phyloP scores from a whole-genome alignment of 75 land plant species.

The Gnetum montanum region DNA sequence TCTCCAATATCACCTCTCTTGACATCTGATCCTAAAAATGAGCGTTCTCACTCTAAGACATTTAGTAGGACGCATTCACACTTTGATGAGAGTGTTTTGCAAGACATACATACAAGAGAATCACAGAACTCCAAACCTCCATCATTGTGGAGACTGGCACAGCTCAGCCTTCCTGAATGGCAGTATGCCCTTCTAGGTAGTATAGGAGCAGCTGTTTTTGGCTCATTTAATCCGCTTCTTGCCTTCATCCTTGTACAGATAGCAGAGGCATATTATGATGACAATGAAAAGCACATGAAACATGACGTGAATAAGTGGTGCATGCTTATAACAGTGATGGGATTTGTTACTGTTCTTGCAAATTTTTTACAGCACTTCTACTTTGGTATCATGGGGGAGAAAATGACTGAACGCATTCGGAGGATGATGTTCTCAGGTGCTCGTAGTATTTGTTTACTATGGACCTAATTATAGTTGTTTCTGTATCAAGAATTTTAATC shows the following conservation, averaged over 20 bases:
- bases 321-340: constrained; percentile 81
- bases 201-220: constrained; percentile 93
- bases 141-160: constrained; percentile 81
- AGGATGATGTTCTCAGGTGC: constrained; percentile 99
- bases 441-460: not conserved
- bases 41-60: constrained; percentile 96
- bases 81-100: constrained; percentile 31
- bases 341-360: constrained; percentile 81
- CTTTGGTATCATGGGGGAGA: constrained; percentile 99
- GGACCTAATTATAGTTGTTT: not conserved
- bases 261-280: constrained; percentile 61
- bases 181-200: constrained; percentile 98
- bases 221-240: constrained; percentile 97
- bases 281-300: constrained; percentile 16
- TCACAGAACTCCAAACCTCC: constrained; percentile 32
- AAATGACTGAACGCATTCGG: constrained; percentile 97
- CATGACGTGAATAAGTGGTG: constrained; percentile 87
- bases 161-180: constrained; percentile 95
- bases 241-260: constrained; percentile 77
- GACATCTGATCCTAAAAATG: constrained; percentile 96
- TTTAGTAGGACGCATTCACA: constrained; percentile 71
- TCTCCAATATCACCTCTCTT: constrained; percentile 96
- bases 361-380: constrained; percentile 98
- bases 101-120: constrained; percentile 19
- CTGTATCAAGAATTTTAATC: not conserved